Evolutionary conservation across 2,329 filamentous ascomycete species (phyloP).

Genomic region (Alternaria sp.): DNA sequence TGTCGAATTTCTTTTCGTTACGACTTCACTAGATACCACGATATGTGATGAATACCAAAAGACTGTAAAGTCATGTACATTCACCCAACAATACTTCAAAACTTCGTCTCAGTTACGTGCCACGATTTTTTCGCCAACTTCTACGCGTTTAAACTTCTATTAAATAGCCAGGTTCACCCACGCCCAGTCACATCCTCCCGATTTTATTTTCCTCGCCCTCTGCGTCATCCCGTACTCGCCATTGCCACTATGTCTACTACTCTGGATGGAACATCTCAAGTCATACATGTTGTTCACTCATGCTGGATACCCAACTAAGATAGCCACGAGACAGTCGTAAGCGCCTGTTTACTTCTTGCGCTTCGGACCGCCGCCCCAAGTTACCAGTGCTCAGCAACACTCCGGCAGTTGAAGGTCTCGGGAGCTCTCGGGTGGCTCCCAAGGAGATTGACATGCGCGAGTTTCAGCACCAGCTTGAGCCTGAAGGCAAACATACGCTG

Average conservation of each 20-base stretch:
- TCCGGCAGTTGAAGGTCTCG: constrained; percentile 12
- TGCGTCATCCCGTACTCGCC: not conserved
- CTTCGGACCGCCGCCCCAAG: not conserved
- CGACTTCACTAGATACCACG: constrained; percentile 45
- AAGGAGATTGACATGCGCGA: constrained; percentile 62
- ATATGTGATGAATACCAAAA: constrained; percentile 36
- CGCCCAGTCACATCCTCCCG: not conserved
- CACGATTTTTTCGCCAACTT: not conserved
- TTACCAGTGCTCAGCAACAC: not conserved
- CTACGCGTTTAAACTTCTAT: not conserved
- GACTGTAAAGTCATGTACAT: constrained; percentile 23
- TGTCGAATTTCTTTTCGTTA: constrained; percentile 23
- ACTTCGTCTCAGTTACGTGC: not conserved
- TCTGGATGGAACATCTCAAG: not conserved
- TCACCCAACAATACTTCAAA: not conserved
- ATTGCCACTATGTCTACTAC: not conserved
- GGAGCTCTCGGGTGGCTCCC: not conserved
- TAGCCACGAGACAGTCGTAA: not conserved
- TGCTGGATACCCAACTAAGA: not conserved
- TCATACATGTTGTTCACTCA: not conserved
- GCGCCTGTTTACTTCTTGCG: constrained; percentile 7
- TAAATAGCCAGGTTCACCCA: not conserved
- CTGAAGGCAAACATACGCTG: constrained; percentile 45
- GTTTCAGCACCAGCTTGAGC: constrained; percentile 70
- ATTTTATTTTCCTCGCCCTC: not conserved